Base-by-base conservation (phyloP, 1,284 basidiomycete genomes). In the Schizophyllum commune region DNA sequence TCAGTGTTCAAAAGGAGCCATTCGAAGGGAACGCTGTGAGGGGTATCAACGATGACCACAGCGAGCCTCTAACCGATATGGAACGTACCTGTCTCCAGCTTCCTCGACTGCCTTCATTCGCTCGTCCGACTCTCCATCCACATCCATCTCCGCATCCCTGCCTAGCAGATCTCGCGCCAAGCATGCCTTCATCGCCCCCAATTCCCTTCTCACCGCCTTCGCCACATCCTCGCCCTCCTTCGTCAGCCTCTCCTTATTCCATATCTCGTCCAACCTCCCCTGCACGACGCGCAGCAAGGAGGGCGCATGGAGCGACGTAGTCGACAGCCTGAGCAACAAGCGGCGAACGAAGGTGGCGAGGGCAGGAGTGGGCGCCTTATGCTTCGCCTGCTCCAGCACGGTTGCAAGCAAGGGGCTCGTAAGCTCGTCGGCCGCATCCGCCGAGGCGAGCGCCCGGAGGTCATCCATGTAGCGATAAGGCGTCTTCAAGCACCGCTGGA, bases 381-480 rank as follows among this genome's bases (percentile, higher is more conserved):
- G 39, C 9, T 17, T 70, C 17, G 92, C 72, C 68, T 95, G 92
- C 68, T 96, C 93, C 1, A 92, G 66, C 7, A 93, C 73, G 0
- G 91, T 85, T 76, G 89, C 84, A 4, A 96, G 70, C 5, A 96
- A 76, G 0, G 92, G 91, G 65, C 89, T 92, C 1, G 85, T 61
- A 7, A 62, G 52, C 19, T 63, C 66, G 8, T 34, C 58, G 27
- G 22, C 53, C 19, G 53, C 19, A 2, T 15, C 20, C 9, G 39
- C 39, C 8, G 13, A 47, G 2, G 39, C 27, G 27, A 81, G 65
- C 0, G 69, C 63, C 32, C 78, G 77, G 60, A 83, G 71, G 11
- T 88, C 85, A 68, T 98, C 95, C 60, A 96, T 80, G 70, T 97
- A 98, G 47, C 86, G 83, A 71, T 96, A 92, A 0, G 94, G 91